A percentile compares a stretch with the other conserved stretches of the same genome.
These are phyloP conservation scores for Russula emetica DNA, from an alignment of 768 basidiomycete species.

Conservation along the genomic window DNA sequence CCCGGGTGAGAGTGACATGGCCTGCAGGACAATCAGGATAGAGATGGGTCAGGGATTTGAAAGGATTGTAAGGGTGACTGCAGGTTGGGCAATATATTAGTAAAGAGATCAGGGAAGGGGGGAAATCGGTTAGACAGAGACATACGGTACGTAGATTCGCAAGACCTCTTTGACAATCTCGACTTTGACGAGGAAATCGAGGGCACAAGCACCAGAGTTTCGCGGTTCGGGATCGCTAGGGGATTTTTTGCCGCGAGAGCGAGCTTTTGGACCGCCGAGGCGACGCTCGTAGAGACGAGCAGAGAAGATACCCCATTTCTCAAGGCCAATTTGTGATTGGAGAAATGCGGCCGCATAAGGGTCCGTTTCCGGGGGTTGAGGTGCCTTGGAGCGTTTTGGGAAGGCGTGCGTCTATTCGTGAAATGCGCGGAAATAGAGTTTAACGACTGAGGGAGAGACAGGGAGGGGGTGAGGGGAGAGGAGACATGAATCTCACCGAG, in stretches of 20 bases:
- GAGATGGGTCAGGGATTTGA: conserved; percentile 44
- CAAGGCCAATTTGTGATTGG: conserved; percentile 42
- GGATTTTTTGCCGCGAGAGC: conserved; percentile 31
- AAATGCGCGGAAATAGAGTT: conserved; percentile 23
- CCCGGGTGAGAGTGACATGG: conserved; percentile 45
- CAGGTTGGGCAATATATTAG: conserved; percentile 14
- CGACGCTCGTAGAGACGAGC: conserved; percentile 47
- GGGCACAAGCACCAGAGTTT: conserved; percentile 41
- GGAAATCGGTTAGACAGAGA: conserved; percentile 19
- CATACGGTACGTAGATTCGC: conserved; percentile 47
- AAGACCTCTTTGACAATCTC: conserved; percentile 49
- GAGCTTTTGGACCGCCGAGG: conserved; percentile 39
- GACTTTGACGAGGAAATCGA: conserved; percentile 52
- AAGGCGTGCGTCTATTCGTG: conserved; percentile 26
- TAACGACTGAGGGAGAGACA: neutral
- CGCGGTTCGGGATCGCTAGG: conserved; percentile 31
- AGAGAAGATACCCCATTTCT: conserved; percentile 45
- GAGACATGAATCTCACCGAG: conserved; percentile 25
- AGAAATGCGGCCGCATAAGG: conserved; percentile 45
- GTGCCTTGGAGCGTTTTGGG: conserved; percentile 28
- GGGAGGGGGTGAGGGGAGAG: neutral
- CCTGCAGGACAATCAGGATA: conserved; percentile 41
- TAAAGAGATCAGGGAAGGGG: neutral
- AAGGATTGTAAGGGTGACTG: conserved; percentile 52
- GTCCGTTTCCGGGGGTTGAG: conserved; percentile 31